Percentiles rank a stretch among this genome's conserved stretches.
These are phyloP conservation scores for Erodium trifolium DNA, from an alignment of 441 rosid genomes.

Conservation along the genomic window DNA sequence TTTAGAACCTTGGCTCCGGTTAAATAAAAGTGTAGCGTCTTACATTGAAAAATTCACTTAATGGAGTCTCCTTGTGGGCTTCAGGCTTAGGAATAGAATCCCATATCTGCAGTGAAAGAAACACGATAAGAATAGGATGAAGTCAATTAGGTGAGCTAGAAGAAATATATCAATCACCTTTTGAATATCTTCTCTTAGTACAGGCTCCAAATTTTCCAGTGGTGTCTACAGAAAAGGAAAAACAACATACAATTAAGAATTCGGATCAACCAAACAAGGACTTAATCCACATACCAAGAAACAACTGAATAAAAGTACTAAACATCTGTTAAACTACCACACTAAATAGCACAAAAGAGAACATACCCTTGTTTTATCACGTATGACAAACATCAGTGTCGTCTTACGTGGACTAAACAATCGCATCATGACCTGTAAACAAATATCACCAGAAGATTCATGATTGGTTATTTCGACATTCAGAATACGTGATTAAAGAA, in stretches of 20 bases:
- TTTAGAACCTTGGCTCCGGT: too few species aligned
- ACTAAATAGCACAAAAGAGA: slow-evolving; percentile 8
- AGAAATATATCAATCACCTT: slow-evolving; percentile 42
- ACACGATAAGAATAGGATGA: slow-evolving; percentile 11
- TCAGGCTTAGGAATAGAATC: slow-evolving; percentile 90
- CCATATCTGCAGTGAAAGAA: slow-evolving; percentile 69
- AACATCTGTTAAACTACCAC: slow-evolving; percentile 13
- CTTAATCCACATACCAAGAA: not conserved
- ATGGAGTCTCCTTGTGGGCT: slow-evolving; percentile 83
- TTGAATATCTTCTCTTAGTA: slow-evolving; percentile 93
- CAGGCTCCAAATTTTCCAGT: slow-evolving; percentile 86
- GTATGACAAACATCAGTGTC: slow-evolving; percentile 93
- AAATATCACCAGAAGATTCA: slow-evolving; percentile 18
- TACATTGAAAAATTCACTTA: slow-evolving; percentile 97
- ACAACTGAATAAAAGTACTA: not conserved
- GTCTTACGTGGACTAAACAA: slow-evolving; percentile 99
- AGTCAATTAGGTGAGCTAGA: slow-evolving; percentile 9
- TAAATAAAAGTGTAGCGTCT: slow-evolving; percentile 17
- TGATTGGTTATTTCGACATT: slow-evolving; percentile 13
- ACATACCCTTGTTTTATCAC: slow-evolving; percentile 92
- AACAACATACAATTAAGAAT: not conserved
- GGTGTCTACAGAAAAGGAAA: slow-evolving; percentile 60
- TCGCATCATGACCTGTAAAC: slow-evolving; percentile 93
- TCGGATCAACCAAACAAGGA: slow-evolving; percentile 6
- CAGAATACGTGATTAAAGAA: slow-evolving; percentile 8